Percentiles rank a stretch among this genome's conserved stretches.
Conservation (phyloP, 441 rosid species). For the Jatropha podagrica region DNA sequence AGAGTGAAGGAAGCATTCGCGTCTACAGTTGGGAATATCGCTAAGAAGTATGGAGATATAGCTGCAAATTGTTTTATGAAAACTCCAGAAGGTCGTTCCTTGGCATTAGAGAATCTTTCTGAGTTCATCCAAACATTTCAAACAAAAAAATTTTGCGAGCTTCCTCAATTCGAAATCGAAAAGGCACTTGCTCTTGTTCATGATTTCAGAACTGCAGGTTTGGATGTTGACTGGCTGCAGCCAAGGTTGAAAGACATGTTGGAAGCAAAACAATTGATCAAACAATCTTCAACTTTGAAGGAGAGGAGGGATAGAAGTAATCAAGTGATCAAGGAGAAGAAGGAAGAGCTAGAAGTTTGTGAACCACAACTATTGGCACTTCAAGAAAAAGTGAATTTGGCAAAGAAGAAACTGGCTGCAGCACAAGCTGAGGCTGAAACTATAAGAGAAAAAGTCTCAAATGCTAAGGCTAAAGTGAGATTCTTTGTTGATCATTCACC, state of each 20-base stretch:
- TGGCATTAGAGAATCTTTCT: constrained; percentile 7
- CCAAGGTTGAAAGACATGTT: constrained; percentile 6
- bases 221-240: constrained; percentile 19
- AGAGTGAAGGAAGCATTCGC: constrained; percentile 9
- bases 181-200: constrained; percentile 1
- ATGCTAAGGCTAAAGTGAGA: constrained; percentile 1
- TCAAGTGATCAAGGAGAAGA: constrained; percentile 5
- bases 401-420: not conserved
- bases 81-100: not conserved
- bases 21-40: not conserved
- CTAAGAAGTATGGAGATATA: constrained; percentile 16
- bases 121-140: constrained; percentile 1
- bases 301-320: not conserved
- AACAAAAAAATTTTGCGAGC: not conserved
- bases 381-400: not conserved
- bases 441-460: not conserved
- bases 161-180: constrained; percentile 6
- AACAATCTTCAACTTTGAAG: constrained; percentile 8
- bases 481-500: constrained; percentile 6
- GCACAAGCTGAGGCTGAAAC: not conserved
- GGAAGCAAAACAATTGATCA: not conserved
- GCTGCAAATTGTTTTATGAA: constrained; percentile 1
- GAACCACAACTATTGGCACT: not conserved
- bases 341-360: not conserved
- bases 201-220: not conserved